A percentile compares a stretch with the other conserved stretches of the same genome.
phyloP scores from a whole-genome alignment of 2,329 filamentous ascomycete genomes.

The Zymoseptoria tritici region DNA sequence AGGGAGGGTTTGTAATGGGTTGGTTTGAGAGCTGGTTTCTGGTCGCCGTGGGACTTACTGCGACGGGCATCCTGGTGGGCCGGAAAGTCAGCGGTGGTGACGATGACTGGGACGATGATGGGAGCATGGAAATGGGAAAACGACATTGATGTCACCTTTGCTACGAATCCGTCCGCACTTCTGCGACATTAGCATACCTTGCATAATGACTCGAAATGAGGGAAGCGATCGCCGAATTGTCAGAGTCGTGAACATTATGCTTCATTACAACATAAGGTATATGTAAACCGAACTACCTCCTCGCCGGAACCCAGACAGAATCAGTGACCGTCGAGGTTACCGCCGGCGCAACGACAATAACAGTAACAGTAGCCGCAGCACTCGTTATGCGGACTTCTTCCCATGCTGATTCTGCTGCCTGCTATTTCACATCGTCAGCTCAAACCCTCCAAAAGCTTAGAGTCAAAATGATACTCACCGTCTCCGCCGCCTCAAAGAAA shows the following conservation, averaged over 20 bases:
- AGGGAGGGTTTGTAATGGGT: constrained; percentile 63
- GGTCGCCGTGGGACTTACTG: constrained; percentile 58
- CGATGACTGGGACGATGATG: constrained; percentile 34
- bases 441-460: background rate
- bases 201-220: background rate
- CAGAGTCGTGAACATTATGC: background rate
- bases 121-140: constrained; percentile 61
- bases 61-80: constrained; percentile 65
- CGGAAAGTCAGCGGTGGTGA: constrained; percentile 47
- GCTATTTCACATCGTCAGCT: background rate
- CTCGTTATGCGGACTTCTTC: background rate
- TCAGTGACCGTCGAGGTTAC: background rate
- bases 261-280: background rate
- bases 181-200: background rate
- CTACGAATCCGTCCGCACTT: background rate
- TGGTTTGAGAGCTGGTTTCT: constrained; percentile 91
- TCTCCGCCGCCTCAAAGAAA: background rate
- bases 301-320: background rate
- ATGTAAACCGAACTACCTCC: background rate
- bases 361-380: background rate
- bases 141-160: constrained; percentile 40
- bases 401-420: background rate
- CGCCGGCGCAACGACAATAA: background rate
- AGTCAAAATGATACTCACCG: background rate
- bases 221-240: background rate